These are phyloP conservation scores for Malus sieversii DNA, from an alignment of 306 rosid species.

Conservation along the genomic window DNA sequence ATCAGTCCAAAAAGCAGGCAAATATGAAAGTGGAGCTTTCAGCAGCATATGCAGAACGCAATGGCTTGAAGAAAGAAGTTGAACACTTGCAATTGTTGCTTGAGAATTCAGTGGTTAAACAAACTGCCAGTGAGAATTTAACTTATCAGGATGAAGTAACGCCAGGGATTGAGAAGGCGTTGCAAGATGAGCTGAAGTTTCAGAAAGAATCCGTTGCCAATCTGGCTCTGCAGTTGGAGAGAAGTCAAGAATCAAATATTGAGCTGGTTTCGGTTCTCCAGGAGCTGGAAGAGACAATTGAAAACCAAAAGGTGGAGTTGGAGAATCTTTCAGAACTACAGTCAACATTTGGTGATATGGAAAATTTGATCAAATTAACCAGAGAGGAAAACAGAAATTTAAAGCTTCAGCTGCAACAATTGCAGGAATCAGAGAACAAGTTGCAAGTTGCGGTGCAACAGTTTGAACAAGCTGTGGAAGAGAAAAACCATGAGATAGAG, in stretches of 20 bases:
- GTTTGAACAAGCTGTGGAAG: slow-evolving; percentile 56
- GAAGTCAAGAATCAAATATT: slow-evolving; percentile 77
- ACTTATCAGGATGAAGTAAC: slow-evolving; percentile 28
- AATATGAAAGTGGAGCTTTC: slow-evolving; percentile 52
- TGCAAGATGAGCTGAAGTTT: slow-evolving; percentile 66
- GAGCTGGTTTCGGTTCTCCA: slow-evolving; percentile 87
- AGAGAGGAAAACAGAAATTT: slow-evolving; percentile 43
- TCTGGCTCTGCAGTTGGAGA: slow-evolving; percentile 67
- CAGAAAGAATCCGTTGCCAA: slow-evolving; percentile 63
- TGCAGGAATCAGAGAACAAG: slow-evolving; percentile 59
- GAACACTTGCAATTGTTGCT: slow-evolving; percentile 39
- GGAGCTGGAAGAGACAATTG: slow-evolving; percentile 75
- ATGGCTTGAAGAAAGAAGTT: slow-evolving; percentile 47
- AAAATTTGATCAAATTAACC: slow-evolving; percentile 36
- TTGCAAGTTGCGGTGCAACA: slow-evolving; percentile 43
- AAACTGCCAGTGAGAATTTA: slow-evolving; percentile 30
- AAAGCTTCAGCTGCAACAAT: slow-evolving; percentile 38
- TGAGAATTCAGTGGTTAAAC: slow-evolving; percentile 32
- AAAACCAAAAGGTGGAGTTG: slow-evolving; percentile 60
- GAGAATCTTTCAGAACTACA: slow-evolving; percentile 51
- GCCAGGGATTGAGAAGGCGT: slow-evolving; percentile 37
- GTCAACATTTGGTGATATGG: slow-evolving; percentile 34
- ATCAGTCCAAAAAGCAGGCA: slow-evolving; percentile 47
- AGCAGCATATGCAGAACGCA: slow-evolving; percentile 42
- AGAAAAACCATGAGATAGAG: slow-evolving; percentile 36